Evolutionary conservation across 148 eudicot genomes (phyloP), one percentile per base, ranked within the genome.

Genomic region (Cornus kousa): DNA sequence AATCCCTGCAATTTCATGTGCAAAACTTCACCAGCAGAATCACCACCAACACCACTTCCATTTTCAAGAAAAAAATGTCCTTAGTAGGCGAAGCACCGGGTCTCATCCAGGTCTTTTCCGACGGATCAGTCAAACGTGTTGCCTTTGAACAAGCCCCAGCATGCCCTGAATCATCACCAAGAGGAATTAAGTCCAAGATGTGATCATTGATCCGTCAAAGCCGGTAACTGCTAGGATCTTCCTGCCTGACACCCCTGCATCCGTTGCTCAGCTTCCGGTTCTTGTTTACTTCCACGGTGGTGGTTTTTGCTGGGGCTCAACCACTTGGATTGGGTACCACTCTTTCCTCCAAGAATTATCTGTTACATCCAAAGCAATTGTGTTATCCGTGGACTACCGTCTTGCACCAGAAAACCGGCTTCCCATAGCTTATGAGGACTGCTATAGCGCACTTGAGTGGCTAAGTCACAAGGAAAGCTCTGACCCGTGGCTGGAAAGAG

Each of bases 271-370:
- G 35, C 74, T 90, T 19, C 97, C 95, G 0, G 80, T 92, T 13
- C 66, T 94, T 3, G 80, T 94, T 71, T 91, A 94, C 48, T 94
- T 94, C 78, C 98, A 94, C 35, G 98, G 98, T 0, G 97, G 98
- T 35, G 97, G 97, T 3, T 94, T 94, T 28, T 87, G 95, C 81
- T 87, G 91, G 11, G 98, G 98, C 70, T 91, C 98, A 0, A 90
- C 97, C n/a, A 87, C 90, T 16, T 94, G 98, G 98, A 83, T 85
- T 16, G 90, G 92, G 43, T 94, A 94, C 84, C 95, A 94, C 57
- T 14, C 74, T 33, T 94, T 94, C 82, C 69, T 92, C 0, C 95
- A 93, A 40, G 87, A 87, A 40, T 71, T 92, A 43, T 87, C 89
- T 7, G 86, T 78, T 1, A 10, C 72, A 1, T 80, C 92, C 20